These are phyloP conservation scores for Boletus tylopilopsis DNA, from an alignment of 768 basidiomycete species.

Conservation along the genomic window DNA sequence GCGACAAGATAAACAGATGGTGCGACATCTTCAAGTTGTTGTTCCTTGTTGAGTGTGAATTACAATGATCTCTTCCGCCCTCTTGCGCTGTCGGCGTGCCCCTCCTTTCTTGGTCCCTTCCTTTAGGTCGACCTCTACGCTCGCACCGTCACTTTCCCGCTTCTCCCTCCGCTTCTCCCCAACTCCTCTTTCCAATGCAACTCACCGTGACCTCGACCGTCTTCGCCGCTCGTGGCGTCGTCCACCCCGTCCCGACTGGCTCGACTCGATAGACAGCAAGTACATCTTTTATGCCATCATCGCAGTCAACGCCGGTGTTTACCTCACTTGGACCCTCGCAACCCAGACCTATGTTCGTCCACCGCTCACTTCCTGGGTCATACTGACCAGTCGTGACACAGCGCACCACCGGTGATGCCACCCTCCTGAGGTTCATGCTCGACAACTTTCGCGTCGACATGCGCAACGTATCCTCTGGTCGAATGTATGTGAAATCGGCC, in stretches of 20 bases:
- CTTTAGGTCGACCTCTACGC: neutral
- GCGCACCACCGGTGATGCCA: slow-evolving; percentile 39
- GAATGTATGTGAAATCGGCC: slow-evolving; percentile 46
- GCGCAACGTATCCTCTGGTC: slow-evolving; percentile 58
- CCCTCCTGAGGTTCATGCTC: slow-evolving; percentile 46
- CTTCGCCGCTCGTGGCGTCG: slow-evolving; percentile 21
- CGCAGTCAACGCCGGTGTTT: slow-evolving; percentile 59
- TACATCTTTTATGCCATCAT: slow-evolving; percentile 62
- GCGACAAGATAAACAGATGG: slow-evolving; percentile 81
- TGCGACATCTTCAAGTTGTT: slow-evolving; percentile 60
- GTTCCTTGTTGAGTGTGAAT: slow-evolving; percentile 1
- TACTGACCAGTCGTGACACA: slow-evolving; percentile 2
- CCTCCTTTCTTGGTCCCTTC: neutral
- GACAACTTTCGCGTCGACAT: slow-evolving; percentile 62
- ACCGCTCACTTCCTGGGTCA: slow-evolving; percentile 14
- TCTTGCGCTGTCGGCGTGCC: slow-evolving; percentile 14
- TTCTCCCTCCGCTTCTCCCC: slow-evolving; percentile 16
- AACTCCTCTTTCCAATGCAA: slow-evolving; percentile 16
- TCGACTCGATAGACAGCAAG: slow-evolving; percentile 53
- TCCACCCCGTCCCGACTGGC: slow-evolving; percentile 28
- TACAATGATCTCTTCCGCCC: neutral
- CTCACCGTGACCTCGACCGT: slow-evolving; percentile 19
- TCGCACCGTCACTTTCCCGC: neutral
- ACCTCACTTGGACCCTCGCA: slow-evolving; percentile 51
- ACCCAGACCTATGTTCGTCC: slow-evolving; percentile 30